Percentiles rank a stretch among this genome's conserved stretches.
Conservation (phyloP, 768 basidiomycete species). For the Leccinum sublutescens region DNA sequence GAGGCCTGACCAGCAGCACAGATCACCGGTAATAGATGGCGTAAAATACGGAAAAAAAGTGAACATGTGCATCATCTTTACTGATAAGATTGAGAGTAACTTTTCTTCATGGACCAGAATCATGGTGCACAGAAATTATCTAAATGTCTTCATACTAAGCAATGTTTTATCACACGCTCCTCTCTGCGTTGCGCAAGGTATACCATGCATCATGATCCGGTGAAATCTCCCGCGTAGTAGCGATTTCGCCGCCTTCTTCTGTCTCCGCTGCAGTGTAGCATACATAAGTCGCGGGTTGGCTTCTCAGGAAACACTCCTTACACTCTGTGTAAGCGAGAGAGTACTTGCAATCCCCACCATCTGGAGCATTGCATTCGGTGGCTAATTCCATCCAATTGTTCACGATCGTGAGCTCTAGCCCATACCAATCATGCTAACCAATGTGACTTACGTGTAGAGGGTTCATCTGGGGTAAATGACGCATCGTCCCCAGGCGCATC, state of each 20-base stretch:
- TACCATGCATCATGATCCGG: not conserved
- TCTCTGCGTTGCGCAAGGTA: not conserved
- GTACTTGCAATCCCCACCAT: not conserved
- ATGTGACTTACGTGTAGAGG: constrained; percentile 1
- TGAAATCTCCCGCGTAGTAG: not conserved
- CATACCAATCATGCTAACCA: not conserved
- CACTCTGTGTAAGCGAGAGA: not conserved
- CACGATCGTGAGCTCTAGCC: not conserved
- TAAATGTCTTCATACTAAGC: not conserved
- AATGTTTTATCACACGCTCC: not conserved
- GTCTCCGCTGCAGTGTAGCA: not conserved
- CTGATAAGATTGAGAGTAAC: too few relatives aligned
- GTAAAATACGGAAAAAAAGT: too few relatives aligned
- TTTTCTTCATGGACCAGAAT: too few relatives aligned
- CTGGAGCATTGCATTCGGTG: not conserved
- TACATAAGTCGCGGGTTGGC: not conserved
- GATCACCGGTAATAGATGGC: too few relatives aligned
- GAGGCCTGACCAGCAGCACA: too few relatives aligned
- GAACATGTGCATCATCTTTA: too few relatives aligned
- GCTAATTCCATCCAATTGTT: not conserved
- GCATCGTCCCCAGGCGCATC: not conserved
- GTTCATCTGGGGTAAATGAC: not conserved
- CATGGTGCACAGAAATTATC: too few relatives aligned
- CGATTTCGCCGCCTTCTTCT: not conserved
- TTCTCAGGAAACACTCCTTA: not conserved